phyloP scores from a whole-genome alignment of 108 stramenopile species.

The Pseudonitzschia delicatissima region DNA sequence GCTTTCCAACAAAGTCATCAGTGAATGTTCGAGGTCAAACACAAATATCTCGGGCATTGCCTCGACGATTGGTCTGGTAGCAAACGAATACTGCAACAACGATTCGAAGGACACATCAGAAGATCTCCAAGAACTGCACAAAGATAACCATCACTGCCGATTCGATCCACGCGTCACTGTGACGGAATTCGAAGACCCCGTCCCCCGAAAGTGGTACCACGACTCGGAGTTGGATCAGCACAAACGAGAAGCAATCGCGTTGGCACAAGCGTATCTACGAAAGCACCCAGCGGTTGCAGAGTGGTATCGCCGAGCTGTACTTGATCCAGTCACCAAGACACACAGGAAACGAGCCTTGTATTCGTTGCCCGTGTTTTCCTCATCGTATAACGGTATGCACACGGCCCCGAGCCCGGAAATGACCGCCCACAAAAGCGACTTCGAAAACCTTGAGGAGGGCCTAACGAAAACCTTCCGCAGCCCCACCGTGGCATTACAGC shows the following conservation, averaged over 20 bases:
- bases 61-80: neutral
- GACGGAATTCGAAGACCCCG: slow-evolving; percentile 34
- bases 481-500: slow-evolving; percentile 29
- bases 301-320: slow-evolving; percentile 27
- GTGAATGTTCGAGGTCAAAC: neutral
- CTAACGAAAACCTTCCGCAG: slow-evolving; percentile 3
- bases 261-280: slow-evolving; percentile 39
- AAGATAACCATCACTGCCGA: slow-evolving; percentile 15
- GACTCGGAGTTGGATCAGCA: slow-evolving; percentile 54
- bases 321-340: slow-evolving; percentile 32
- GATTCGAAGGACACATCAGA: neutral
- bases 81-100: neutral
- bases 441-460: too few relatives aligned
- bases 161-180: slow-evolving; percentile 52
- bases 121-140: neutral
- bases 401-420: neutral
- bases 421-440: neutral
- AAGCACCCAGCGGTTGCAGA: slow-evolving; percentile 39
- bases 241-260: slow-evolving; percentile 56
- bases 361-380: slow-evolving; percentile 37
- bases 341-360: slow-evolving; percentile 28
- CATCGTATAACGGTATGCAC: neutral
- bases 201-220: slow-evolving; percentile 52
- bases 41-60: neutral
- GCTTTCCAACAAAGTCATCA: neutral